Evolutionary conservation across 495 filamentous ascomycete species (phyloP).

Genomic region (Glutinoglossum americanum): DNA sequence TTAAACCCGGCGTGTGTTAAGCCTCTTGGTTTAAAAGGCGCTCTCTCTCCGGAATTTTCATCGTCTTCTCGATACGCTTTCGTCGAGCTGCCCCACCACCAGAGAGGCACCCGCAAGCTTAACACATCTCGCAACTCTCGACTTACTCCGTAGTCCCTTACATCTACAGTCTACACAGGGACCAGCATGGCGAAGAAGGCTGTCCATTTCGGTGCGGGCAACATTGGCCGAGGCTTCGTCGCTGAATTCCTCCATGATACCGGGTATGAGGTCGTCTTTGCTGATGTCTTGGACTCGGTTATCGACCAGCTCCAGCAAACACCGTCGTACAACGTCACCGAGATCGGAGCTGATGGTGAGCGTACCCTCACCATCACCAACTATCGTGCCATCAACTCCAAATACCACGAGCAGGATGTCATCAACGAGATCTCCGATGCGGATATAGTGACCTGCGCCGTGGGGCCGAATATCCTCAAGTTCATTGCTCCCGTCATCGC

Average conservation of each 20-base stretch:
- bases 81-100: too few relatives aligned
- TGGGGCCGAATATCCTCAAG: constrained; percentile 86
- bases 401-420: constrained; percentile 55
- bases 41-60: neutral
- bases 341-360: constrained; percentile 74
- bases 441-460: constrained; percentile 84
- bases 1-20: neutral
- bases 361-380: constrained; percentile 66
- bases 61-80: too few relatives aligned
- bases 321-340: constrained; percentile 70
- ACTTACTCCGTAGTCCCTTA: too few relatives aligned
- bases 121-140: too few relatives aligned
- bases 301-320: constrained; percentile 56
- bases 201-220: constrained; percentile 84
- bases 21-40: neutral
- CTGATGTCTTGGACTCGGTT: constrained; percentile 68
- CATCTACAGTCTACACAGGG: neutral
- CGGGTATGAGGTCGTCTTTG: constrained; percentile 83
- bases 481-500: constrained; percentile 88
- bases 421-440: constrained; percentile 69
- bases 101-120: too few relatives aligned
- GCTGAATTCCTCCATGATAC: constrained; percentile 63
- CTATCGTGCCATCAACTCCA: constrained; percentile 90
- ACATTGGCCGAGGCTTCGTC: constrained; percentile 47
- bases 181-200: constrained; percentile 49